Percentiles rank a stretch among this genome's conserved stretches.
Evolutionary conservation across 2,329 filamentous ascomycete species (phyloP).

Genomic region (Trichoderma atroviride): DNA sequence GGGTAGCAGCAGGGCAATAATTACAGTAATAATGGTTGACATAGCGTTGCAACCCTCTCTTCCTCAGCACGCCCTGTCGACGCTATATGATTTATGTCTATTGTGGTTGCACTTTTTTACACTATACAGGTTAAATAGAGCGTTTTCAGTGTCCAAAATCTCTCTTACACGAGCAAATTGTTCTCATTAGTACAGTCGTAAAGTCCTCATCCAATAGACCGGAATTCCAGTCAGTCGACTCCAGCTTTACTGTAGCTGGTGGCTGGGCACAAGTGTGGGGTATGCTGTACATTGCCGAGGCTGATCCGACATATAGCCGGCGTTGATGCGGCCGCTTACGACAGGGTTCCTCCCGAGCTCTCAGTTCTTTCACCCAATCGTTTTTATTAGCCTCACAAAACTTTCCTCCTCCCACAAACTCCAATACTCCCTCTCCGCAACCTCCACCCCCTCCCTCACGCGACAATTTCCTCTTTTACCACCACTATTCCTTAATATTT

Average conservation of each 20-base stretch:
- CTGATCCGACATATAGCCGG: conserved; percentile 32
- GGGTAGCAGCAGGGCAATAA: conserved; percentile 8
- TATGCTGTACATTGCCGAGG: conserved; percentile 24
- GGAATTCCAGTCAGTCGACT: not conserved
- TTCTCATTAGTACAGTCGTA: not conserved
- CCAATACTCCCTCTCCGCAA: conserved; percentile 30
- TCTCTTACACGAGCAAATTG: not conserved
- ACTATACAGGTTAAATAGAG: not conserved
- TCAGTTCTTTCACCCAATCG: conserved; percentile 33
- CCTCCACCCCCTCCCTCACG: conserved; percentile 29
- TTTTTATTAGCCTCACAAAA: conserved; percentile 40
- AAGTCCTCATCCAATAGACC: not conserved
- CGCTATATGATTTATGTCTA: not conserved
- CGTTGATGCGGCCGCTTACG: conserved; percentile 25
- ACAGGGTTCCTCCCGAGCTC: conserved; percentile 31
- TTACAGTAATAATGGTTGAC: not conserved
- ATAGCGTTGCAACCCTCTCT: not conserved
- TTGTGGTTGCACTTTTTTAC: conserved; percentile 1
- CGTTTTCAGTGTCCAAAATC: not conserved
- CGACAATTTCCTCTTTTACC: conserved; percentile 29
- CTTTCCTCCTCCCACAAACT: conserved; percentile 36
- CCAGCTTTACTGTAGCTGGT: not conserved
- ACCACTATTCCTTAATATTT: conserved; percentile 25
- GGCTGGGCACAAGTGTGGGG: conserved; percentile 14
- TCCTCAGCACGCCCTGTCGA: not conserved